These are phyloP conservation scores for Chlamydomonas urium DNA, from an alignment of 139 green algal genomes.

Conservation along the genomic window DNA sequence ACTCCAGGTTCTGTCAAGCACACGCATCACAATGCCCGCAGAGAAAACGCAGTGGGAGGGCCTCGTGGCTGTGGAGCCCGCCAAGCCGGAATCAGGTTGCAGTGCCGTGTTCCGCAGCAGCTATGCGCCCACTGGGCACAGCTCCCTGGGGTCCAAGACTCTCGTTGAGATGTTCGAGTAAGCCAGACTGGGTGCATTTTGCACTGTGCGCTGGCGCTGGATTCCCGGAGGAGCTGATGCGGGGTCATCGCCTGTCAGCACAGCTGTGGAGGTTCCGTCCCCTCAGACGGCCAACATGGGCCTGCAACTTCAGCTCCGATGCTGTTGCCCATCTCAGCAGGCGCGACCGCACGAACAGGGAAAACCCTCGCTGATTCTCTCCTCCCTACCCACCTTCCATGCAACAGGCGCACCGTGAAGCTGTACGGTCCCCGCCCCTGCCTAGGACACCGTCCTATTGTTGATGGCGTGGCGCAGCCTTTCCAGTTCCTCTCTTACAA, in stretches of 20 bases:
- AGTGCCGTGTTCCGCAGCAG: too few relatives aligned
- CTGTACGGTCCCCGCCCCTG: constrained; percentile 28
- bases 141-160: neutral
- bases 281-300: too few relatives aligned
- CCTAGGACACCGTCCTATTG: constrained; percentile 36
- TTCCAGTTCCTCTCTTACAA: constrained; percentile 53
- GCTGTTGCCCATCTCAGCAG: neutral
- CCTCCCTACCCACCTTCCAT: neutral
- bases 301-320: neutral
- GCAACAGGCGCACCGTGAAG: neutral
- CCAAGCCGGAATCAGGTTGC: too few relatives aligned
- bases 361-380: neutral
- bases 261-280: too few relatives aligned
- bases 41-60: too few relatives aligned
- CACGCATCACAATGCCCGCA: too few relatives aligned
- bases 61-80: too few relatives aligned
- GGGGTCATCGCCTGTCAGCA: too few relatives aligned
- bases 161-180: constrained; percentile 16
- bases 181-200: neutral
- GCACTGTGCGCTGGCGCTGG: too few relatives aligned
- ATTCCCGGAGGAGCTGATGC: neutral
- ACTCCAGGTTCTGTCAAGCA: too few relatives aligned
- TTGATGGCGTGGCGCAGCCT: constrained; percentile 15
- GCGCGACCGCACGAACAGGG: neutral
- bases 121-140: too few relatives aligned